phyloP scores from a whole-genome alignment of 805 yeast genomes.

The Yarrowia divulgata region DNA sequence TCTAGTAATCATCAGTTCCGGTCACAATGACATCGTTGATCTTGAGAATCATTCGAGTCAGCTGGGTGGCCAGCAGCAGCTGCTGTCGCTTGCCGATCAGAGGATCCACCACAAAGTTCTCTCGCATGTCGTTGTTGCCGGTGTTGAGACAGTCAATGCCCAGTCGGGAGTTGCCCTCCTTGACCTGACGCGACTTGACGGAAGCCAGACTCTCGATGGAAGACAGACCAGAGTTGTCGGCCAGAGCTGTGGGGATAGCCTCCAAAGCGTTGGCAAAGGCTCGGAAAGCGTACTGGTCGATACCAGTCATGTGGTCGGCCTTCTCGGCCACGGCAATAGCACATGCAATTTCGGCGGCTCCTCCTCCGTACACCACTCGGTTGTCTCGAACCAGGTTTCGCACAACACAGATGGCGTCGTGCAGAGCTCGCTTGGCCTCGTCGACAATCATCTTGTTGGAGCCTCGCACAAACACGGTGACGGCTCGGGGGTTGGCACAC shows the following conservation, averaged over 20 bases:
- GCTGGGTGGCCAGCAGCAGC: constrained; percentile 91
- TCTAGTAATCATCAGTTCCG: constrained; percentile 69
- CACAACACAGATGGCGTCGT: constrained; percentile 96
- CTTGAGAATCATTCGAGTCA: constrained; percentile 96
- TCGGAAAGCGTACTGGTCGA: constrained; percentile 97
- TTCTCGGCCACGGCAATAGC: constrained; percentile 89
- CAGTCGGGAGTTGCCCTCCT: constrained; percentile 69
- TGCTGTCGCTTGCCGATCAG: constrained; percentile 97
- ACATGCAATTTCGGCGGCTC: constrained; percentile 95
- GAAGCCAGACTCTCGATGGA: constrained; percentile 89
- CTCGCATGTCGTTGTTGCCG: constrained; percentile 91
- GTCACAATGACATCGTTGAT: constrained; percentile 95
- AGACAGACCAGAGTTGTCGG: constrained; percentile 95
- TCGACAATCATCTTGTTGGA: constrained; percentile 97
- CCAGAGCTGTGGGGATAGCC: constrained; percentile 89
- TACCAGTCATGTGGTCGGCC: constrained; percentile 92
- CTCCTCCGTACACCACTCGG: constrained; percentile 98
- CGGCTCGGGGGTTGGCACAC: constrained; percentile 84
- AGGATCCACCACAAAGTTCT: constrained; percentile 94
- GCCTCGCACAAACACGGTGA: constrained; percentile 92
- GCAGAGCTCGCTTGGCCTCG: constrained; percentile 95
- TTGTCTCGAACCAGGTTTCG: constrained; percentile 91
- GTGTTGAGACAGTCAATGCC: constrained; percentile 95
- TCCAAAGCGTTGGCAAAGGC: constrained; percentile 93
- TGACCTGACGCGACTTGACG: constrained; percentile 83